Evolutionary conservation across 768 basidiomycete species (phyloP).

Genomic region (Gloeostereum incarnatum): DNA sequence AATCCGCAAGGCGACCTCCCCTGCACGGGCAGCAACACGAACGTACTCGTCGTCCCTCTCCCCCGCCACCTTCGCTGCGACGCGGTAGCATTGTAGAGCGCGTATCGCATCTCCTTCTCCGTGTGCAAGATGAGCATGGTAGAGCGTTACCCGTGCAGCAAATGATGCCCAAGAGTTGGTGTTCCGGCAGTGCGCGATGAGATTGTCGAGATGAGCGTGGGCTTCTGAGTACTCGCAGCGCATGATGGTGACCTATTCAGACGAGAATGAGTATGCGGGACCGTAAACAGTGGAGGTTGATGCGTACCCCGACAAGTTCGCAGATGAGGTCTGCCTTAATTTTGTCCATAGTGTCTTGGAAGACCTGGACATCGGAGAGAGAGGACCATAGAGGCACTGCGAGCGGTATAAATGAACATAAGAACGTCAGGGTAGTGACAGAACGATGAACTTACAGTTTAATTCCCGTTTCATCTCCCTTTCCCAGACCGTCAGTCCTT

Average conservation of each 20-base stretch:
- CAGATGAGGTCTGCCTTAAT: slow-evolving; percentile 66
- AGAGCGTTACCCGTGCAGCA: slow-evolving; percentile 53
- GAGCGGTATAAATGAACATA: neutral
- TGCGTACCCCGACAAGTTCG: slow-evolving; percentile 55
- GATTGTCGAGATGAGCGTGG: slow-evolving; percentile 10
- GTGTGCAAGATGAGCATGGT: slow-evolving; percentile 69
- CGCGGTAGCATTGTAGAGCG: slow-evolving; percentile 56
- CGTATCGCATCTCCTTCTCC: slow-evolving; percentile 41
- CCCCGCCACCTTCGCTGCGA: slow-evolving; percentile 44
- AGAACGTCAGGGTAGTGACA: neutral
- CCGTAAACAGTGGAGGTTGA: neutral
- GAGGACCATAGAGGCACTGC: slow-evolving; percentile 51
- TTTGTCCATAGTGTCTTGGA: slow-evolving; percentile 41
- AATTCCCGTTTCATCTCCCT: slow-evolving; percentile 15
- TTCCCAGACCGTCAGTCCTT: slow-evolving; percentile 33
- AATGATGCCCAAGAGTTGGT: slow-evolving; percentile 39
- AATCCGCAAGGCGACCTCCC: slow-evolving; percentile 40
- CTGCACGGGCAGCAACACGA: slow-evolving; percentile 37
- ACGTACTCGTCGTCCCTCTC: slow-evolving; percentile 28
- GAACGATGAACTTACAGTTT: slow-evolving; percentile 14
- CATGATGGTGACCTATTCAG: slow-evolving; percentile 48
- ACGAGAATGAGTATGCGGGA: too few relatives aligned
- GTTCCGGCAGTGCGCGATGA: slow-evolving; percentile 57
- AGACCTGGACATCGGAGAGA: slow-evolving; percentile 34
- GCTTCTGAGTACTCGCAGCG: slow-evolving; percentile 62